A percentile compares a stretch with the other conserved stretches of the same genome.
phyloP scores from a whole-genome alignment of 495 filamentous ascomycete genomes.

The Penicillium maclennaniae region DNA sequence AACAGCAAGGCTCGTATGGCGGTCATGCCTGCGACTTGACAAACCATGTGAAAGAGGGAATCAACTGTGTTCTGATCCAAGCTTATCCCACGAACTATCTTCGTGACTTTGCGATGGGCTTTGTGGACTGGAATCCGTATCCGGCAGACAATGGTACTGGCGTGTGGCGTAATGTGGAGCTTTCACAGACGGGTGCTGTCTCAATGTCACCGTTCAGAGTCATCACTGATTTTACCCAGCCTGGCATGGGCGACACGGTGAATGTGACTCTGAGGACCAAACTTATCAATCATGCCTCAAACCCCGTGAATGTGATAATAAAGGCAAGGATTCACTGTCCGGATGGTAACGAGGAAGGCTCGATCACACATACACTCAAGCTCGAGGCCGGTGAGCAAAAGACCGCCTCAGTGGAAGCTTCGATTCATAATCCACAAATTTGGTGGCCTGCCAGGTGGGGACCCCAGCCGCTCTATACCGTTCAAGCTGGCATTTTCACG shows the following conservation, averaged over 20 bases:
- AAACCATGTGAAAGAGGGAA: slow-evolving; percentile 23
- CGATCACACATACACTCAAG: slow-evolving; percentile 29
- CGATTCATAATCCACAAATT: slow-evolving; percentile 53
- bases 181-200: slow-evolving; percentile 55
- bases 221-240: slow-evolving; percentile 37
- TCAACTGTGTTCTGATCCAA: slow-evolving; percentile 51
- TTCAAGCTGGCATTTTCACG: slow-evolving; percentile 37
- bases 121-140: slow-evolving; percentile 65
- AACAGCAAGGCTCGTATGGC: slow-evolving; percentile 55
- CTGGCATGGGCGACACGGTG: slow-evolving; percentile 22
- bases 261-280: slow-evolving; percentile 44
- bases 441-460: slow-evolving; percentile 83
- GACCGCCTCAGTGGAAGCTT: slow-evolving; percentile 32
- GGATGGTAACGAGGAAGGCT: slow-evolving; percentile 10
- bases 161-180: slow-evolving; percentile 58
- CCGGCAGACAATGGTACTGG: slow-evolving; percentile 58
- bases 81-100: slow-evolving; percentile 57
- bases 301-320: slow-evolving; percentile 31
- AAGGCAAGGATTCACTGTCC: slow-evolving; percentile 34
- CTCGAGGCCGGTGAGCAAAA: slow-evolving; percentile 37
- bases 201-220: slow-evolving; percentile 48
- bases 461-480: slow-evolving; percentile 64
- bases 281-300: slow-evolving; percentile 47
- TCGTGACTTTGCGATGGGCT: slow-evolving; percentile 56
- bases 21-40: slow-evolving; percentile 56